phyloP scores from a whole-genome alignment of 805 yeast genomes.

The Saturnispora quitensis region DNA sequence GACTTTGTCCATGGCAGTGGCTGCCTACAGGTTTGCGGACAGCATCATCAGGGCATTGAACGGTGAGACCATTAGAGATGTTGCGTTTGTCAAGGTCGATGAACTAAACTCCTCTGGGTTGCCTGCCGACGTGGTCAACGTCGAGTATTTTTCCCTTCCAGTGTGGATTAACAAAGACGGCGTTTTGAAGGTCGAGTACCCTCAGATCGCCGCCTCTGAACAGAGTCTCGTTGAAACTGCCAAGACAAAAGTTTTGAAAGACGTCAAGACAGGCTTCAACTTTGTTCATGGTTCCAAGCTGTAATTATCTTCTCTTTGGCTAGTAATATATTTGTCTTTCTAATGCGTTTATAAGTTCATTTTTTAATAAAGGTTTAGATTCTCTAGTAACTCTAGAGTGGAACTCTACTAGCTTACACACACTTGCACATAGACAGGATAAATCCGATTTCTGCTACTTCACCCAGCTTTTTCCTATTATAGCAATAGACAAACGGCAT shows the following conservation, averaged over 20 bases:
- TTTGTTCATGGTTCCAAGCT: slow-evolving; percentile 39
- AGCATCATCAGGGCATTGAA: slow-evolving; percentile 48
- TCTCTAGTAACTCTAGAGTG: background rate
- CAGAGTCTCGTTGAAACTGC: slow-evolving; percentile 73
- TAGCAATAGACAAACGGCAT: background rate
- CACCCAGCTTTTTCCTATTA: background rate
- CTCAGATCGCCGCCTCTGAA: slow-evolving; percentile 41
- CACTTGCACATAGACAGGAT: no score
- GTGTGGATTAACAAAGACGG: slow-evolving; percentile 28
- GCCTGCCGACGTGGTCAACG: slow-evolving; percentile 27
- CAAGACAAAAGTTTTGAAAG: slow-evolving; percentile 79
- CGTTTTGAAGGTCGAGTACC: slow-evolving; percentile 24
- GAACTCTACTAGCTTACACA: no score
- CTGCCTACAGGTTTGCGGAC: slow-evolving; percentile 68
- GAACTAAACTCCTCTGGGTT: slow-evolving; percentile 42
- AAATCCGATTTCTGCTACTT: no score
- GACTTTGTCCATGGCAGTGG: slow-evolving; percentile 79
- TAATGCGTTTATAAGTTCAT: background rate
- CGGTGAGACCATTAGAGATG: slow-evolving; percentile 37
- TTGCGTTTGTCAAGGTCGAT: slow-evolving; percentile 45
- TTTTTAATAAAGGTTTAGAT: background rate
- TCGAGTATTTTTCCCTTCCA: slow-evolving; percentile 42
- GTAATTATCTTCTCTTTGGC: background rate
- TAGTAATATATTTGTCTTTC: background rate
- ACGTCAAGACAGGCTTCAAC: slow-evolving; percentile 88